These are phyloP conservation scores for Penstemon newberryi DNA, from an alignment of 257 asterid species.

Conservation along the genomic window DNA sequence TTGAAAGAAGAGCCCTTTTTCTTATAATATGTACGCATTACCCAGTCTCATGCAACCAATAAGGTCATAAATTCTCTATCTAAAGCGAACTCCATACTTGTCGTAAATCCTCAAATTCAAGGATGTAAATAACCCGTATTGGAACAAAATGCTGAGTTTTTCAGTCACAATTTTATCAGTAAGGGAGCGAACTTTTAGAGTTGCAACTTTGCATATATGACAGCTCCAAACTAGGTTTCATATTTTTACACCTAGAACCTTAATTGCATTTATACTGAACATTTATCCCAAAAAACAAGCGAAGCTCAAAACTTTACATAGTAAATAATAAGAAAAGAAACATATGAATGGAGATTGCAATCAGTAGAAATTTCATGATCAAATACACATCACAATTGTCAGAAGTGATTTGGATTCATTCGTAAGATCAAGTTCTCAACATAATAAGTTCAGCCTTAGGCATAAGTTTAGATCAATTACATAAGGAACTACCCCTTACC, in stretches of 20 bases:
- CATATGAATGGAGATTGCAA: conserved; percentile 11
- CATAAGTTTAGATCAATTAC: conserved; percentile 18
- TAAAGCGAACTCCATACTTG: neutral
- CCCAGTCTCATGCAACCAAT: neutral
- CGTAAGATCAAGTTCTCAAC: conserved; percentile 6
- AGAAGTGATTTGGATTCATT: conserved; percentile 4
- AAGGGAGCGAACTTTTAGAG: too few species aligned
- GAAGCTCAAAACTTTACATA: neutral
- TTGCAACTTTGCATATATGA: neutral
- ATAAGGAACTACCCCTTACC: conserved; percentile 50
- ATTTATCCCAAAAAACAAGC: neutral
- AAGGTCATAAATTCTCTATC: neutral
- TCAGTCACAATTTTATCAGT: neutral
- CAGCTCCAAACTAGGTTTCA: neutral
- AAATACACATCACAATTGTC: neutral
- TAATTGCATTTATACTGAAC: conserved; percentile 16
- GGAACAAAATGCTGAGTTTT: neutral
- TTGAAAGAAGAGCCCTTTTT: too few species aligned
- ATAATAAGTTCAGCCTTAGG: conserved; percentile 13
- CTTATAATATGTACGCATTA: neutral
- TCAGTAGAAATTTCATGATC: conserved; percentile 16
- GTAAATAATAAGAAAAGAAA: conserved; percentile 8
- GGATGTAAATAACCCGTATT: neutral
- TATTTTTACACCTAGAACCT: neutral
- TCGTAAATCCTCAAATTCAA: conserved; percentile 1